A percentile compares a stretch with the other conserved stretches of the same genome.
Conservation (phyloP, 805 yeast genomes). For the Kurtzmaniella fragi region DNA sequence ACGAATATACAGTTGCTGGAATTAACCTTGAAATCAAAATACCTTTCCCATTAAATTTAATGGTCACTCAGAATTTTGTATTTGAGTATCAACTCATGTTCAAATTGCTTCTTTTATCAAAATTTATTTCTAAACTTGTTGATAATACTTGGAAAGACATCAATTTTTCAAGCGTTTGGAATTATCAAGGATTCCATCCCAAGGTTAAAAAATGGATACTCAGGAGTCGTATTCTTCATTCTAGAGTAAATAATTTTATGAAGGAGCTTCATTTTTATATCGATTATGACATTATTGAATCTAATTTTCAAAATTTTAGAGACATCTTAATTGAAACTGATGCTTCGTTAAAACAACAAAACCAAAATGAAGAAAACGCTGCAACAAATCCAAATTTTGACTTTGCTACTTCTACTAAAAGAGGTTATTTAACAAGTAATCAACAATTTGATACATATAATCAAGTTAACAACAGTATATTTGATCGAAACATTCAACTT, state of each 20-base stretch:
- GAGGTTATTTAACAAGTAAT: background rate
- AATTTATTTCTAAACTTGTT: slow-evolving; percentile 53
- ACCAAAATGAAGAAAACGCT: background rate
- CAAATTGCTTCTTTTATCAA: slow-evolving; percentile 62
- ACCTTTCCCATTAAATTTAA: slow-evolving; percentile 83
- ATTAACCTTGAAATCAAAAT: slow-evolving; percentile 54
- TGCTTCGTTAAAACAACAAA: background rate
- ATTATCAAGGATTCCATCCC: slow-evolving; percentile 36
- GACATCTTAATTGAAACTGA: slow-evolving; percentile 11
- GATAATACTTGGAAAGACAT: slow-evolving; percentile 72
- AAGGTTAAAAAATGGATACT: slow-evolving; percentile 50
- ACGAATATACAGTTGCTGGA: slow-evolving; percentile 43
- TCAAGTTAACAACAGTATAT: slow-evolving; percentile 14
- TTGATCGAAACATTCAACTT: slow-evolving; percentile 18
- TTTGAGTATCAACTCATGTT: slow-evolving; percentile 77
- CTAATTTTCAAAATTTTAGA: slow-evolving; percentile 44
- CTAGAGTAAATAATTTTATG: slow-evolving; percentile 52
- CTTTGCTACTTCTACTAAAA: background rate
- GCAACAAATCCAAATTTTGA: background rate
- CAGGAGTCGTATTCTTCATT: slow-evolving; percentile 50
- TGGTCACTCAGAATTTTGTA: slow-evolving; percentile 64
- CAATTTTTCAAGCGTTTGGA: slow-evolving; percentile 64
- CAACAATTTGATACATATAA: background rate
- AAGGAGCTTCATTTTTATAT: slow-evolving; percentile 52
- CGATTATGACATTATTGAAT: slow-evolving; percentile 54